Base-by-base conservation (phyloP, 345 rosid genomes). In the Eucalyptus fibrosa region DNA sequence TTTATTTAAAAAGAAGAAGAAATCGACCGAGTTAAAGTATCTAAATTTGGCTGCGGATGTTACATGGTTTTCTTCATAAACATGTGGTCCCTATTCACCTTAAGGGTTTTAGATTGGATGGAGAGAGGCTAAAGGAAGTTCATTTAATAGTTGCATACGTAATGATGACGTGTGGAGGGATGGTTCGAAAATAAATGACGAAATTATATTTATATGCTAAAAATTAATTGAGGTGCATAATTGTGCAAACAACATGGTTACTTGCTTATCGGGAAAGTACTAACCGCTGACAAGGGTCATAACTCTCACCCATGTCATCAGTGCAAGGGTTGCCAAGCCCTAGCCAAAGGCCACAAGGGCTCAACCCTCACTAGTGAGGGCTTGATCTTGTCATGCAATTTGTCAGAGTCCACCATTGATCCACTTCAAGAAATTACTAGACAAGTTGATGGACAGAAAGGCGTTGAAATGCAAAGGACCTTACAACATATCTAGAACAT, bases 351-450 rank as follows among this genome's bases (percentile, higher is more conserved):
- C 24, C 24, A 53, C 10, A 1, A 53, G 59, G 26, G 23, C 26
- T 53, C 26, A 53, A 53, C 59, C 26, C 11, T 53, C 11, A 4
- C 59, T 53, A 53, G 26, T 12, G 13, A 56, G 6, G 7, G 7
- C 30, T 24, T 0, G 1, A 56, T 56, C 30, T 56, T 56, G 30
- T 56, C 30, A 10, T 4, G 28, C 1, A 1, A 24, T 24, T 56
- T 26, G 62, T 2, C 0, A 0, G 13, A 24, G 62, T 24, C 30
- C 62, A 56, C 30, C 1, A 56, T 23, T 24, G 13, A 24, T 56
- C 7, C 0, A 3, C 7, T 56, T 56, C 30, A 56, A 56, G 14
- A 56, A 56, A 23, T 56, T 56, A 56, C 0, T 9, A 0, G 14
- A 56, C 14, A 24, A 56, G 14, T 26, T 24, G 13, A 56, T 56